A percentile compares a stretch with the other conserved stretches of the same genome.
phyloP scores from a whole-genome alignment of 371 early-diverging fungal genomes.

The Syncephalastrum monosporum region DNA sequence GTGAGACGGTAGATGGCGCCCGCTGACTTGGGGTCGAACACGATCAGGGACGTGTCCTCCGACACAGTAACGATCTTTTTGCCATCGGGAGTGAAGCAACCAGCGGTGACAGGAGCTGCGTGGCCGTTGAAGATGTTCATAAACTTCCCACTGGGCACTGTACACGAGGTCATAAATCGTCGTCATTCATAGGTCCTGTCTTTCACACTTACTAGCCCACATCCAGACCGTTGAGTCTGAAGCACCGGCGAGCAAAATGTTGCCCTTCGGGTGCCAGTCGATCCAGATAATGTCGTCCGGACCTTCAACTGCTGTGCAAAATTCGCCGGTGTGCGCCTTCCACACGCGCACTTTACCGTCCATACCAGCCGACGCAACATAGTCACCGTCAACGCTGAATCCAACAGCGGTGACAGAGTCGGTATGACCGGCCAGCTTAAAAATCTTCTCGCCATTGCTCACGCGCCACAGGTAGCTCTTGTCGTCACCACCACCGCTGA shows the following conservation, averaged over 20 bases:
- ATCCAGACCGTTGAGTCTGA: slow-evolving; percentile 93
- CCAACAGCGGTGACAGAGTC: slow-evolving; percentile 87
- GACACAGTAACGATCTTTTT: slow-evolving; percentile 83
- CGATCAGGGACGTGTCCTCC: slow-evolving; percentile 80
- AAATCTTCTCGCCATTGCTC: slow-evolving; percentile 77
- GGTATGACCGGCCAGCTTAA: slow-evolving; percentile 66
- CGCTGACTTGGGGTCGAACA: slow-evolving; percentile 95
- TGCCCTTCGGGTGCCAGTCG: slow-evolving; percentile 95
- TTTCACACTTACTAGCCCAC: slow-evolving; percentile 71
- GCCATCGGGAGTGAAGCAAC: slow-evolving; percentile 90
- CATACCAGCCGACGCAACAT: slow-evolving; percentile 90
- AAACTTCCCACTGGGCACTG: slow-evolving; percentile 79
- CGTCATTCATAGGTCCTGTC: background rate
- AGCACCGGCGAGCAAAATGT: slow-evolving; percentile 85
- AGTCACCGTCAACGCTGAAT: slow-evolving; percentile 87
- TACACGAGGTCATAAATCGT: background rate
- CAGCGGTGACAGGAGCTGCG: slow-evolving; percentile 80
- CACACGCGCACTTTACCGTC: slow-evolving; percentile 93
- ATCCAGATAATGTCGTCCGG: slow-evolving; percentile 93
- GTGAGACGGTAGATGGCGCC: slow-evolving; percentile 59
- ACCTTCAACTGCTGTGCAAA: slow-evolving; percentile 76
- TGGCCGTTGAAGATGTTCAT: slow-evolving; percentile 96
- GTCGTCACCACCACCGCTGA: slow-evolving; percentile 94
- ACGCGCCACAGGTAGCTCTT: slow-evolving; percentile 87
- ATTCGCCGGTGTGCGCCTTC: slow-evolving; percentile 61